Evolutionary conservation across 768 basidiomycete genomes (phyloP), one percentile per base, ranked within the genome.

Genomic region (Lactarius indigo): DNA sequence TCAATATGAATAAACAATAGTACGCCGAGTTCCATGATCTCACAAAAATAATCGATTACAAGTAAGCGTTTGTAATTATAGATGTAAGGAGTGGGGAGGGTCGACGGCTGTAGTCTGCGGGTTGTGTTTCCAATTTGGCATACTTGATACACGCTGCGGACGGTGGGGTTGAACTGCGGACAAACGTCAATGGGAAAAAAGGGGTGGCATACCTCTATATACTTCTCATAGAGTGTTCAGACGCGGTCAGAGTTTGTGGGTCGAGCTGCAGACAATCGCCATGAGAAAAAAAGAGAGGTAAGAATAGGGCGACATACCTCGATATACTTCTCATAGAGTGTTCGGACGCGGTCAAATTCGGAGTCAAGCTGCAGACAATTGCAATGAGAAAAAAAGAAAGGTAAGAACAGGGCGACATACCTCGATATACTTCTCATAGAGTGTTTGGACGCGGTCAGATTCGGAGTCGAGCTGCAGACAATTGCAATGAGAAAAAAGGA

Each of bases 361-460:
- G n/a, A n/a, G 75, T 98, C 96, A 74, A 86, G 93, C 91, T 88
- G 30, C 20, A 33, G 57, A 61, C 9, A 41, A 30, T 37, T 67
- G 39, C 61, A 66, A n/a, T 17, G 4, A 17, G 33, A 47, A 33
- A 50, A 26, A 61, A n/a, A 30, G 12, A 31, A 59, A 12, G 50
- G 28, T 8, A 41, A 6, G 42, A 31, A 57, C 23, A 15, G 28
- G 23, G 18, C 31, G 7, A 41, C 83, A 42, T 76, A 90, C 94
- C 80, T 96, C 94, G 57, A 99, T 82, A 76, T 94, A 98, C 76
- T 96, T 97, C 75, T 98, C 87, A 74, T 98, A 98, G 5, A 98
- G 78, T 56, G 81, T 88, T 33, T 97, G 88, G 55, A 93, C 96
- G 28, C 92, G 87, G 74, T 98, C 95, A 71, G 98, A n/a, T n/a